Conservation (phyloP, 331 rosid genomes). For the Acacia pycnantha region DNA sequence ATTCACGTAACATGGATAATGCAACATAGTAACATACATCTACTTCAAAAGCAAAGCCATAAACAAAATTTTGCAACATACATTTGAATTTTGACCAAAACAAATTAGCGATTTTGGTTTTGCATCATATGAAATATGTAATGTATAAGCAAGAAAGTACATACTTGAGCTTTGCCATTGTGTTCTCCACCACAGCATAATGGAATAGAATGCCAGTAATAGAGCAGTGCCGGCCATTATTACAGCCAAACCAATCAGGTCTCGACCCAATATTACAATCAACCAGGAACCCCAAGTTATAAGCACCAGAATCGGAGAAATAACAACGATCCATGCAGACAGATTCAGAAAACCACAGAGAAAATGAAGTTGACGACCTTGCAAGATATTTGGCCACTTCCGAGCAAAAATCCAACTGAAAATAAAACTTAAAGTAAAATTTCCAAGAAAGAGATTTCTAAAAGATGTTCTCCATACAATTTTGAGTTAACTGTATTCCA, state of each 20-base stretch:
- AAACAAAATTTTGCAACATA: not conserved
- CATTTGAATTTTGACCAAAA: not conserved
- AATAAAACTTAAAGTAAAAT: conserved; percentile 1
- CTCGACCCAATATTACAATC: conserved; percentile 89
- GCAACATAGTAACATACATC: not conserved
- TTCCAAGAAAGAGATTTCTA: not conserved
- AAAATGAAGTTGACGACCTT: conserved; percentile 88
- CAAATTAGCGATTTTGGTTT: not conserved
- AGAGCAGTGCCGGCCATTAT: conserved; percentile 99
- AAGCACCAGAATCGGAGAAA: conserved; percentile 87
- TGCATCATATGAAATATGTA: conserved; percentile 18
- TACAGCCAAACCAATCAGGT: conserved; percentile 94
- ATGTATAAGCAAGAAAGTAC: conserved; percentile 35
- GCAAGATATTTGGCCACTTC: conserved; percentile 95
- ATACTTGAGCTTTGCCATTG: conserved; percentile 99
- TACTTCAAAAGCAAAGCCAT: not conserved
- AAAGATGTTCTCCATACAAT: not conserved
- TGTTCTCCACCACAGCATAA: conserved; percentile 99
- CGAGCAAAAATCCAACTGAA: conserved; percentile 99
- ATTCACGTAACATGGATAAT: not conserved
- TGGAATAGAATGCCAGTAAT: conserved; percentile 91
- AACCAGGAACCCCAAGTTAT: conserved; percentile 94
- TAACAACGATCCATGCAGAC: conserved; percentile 78
- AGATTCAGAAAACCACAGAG: conserved; percentile 91
- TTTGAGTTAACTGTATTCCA: not conserved